Base-by-base conservation (phyloP, 768 basidiomycete species). In the Termitomyces sp. region DNA sequence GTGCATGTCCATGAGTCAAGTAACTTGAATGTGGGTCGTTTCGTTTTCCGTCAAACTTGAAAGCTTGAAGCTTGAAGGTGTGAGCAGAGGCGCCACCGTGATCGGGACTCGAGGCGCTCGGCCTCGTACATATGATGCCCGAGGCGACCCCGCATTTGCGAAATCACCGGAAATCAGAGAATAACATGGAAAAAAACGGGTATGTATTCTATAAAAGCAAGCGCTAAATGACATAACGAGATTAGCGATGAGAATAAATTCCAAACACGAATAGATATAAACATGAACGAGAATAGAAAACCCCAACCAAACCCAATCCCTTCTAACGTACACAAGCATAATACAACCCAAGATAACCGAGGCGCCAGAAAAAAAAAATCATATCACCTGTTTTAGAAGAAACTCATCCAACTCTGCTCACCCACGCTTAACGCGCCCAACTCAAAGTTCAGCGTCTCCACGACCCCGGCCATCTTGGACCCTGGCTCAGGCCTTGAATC, bases 381-480 rank as follows among this genome's bases (percentile, higher is more conserved):
- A 30, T 42, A 42, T 35, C 14, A n/a, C 34, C 58, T 32, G 28
- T 8, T 19, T 21, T 51, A 79, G 58, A 79, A 79, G 65, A 77
- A 79, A 14, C 72, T 71, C 77, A 79, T 77, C 72, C 74, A 78
- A 46, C 66, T 70, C 53, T 73, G 76, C 37, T 77, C 76, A 21
- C 59, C 70, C 44, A 62, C 71, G 43, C 74, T 72, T 56, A 80
- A 60, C 8, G 77, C 76, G 0, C 77, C 78, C 35, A 78, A 64
- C 58, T 81, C 79, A 58, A 81, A 76, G 60, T 77, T 77, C 21
- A 77, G 62, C 19, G 75, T 73, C 55, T 78, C 77, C 42, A 75
- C 71, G 7, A 73, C 56, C 1, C 53, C 70, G 1, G 71, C 69
- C 66, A 76, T 66, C 60, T 72, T 73, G n/a, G 75, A 74, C 2